Evolutionary conservation across 2,329 filamentous ascomycete species (phyloP).

Genomic region (Colletotrichum brevisporum): DNA sequence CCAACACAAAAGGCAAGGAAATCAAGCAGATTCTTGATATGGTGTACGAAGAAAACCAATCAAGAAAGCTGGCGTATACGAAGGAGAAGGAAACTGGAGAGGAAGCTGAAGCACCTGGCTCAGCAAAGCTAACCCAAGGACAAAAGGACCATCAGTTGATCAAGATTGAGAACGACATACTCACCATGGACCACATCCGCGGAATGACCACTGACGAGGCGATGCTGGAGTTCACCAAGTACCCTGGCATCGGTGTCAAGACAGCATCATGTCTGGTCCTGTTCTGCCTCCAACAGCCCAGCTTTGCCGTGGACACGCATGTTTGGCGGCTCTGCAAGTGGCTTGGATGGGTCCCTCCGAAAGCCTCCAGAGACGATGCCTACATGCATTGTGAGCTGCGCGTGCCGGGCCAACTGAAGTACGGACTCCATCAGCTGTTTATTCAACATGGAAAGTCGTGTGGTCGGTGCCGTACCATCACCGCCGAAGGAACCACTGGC

Average conservation of each 20-base stretch:
- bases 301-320: conserved; percentile 72
- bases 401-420: conserved; percentile 68
- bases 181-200: conserved; percentile 69
- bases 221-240: conserved; percentile 64
- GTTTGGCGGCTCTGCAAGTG: conserved; percentile 66
- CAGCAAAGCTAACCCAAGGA: conserved; percentile 54
- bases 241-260: conserved; percentile 70
- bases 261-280: conserved; percentile 70
- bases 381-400: conserved; percentile 68
- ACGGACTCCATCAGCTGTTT: conserved; percentile 68
- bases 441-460: conserved; percentile 67
- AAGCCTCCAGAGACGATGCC: conserved; percentile 60
- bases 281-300: conserved; percentile 66
- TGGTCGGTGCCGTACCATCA: conserved; percentile 62
- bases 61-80: conserved; percentile 59
- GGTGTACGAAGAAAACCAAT: conserved; percentile 77
- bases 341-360: conserved; percentile 69
- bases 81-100: conserved; percentile 56
- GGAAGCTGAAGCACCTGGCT: conserved; percentile 59
- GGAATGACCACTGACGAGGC: conserved; percentile 60
- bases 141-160: conserved; percentile 71
- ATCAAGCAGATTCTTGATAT: conserved; percentile 82
- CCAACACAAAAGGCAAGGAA: conserved; percentile 77
- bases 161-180: conserved; percentile 68
- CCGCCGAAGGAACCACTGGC: conserved; percentile 69